Evolutionary conservation across 2,329 filamentous ascomycete genomes (phyloP), one percentile per base, ranked within the genome.

Genomic region (Calonectria henricotiae): DNA sequence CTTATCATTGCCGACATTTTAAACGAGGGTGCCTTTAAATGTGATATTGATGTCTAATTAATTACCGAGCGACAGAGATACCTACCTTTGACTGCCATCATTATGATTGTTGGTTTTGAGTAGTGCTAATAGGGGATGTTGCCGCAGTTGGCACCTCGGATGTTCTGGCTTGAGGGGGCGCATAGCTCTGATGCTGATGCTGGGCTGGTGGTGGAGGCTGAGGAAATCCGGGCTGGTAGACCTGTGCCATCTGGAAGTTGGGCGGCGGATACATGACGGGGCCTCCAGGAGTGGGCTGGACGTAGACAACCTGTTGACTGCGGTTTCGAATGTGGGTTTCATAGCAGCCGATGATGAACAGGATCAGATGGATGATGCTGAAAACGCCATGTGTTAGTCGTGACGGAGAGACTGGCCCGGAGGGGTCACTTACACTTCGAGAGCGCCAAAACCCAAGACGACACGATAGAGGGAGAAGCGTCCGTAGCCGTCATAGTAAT

Each of bases 281-380:
- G 3, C 35, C 51, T 5, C 15, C 44, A 27, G 43, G 12, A 11
- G 65, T 60, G 6, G 58, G 43, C 9, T 71, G 67, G 30, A 71
- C 49, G 71, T 74, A 75, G 47, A 73, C 49, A 49, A 76, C 43
- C 12, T 68, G 47, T 12, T 25, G 11, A 25, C 23, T 39, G 32
- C 65, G 65, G 66, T 75, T 76, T 58, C 75, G 74, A 35, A 70
- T 62, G 44, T 62, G 65, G 15, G 71, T 75, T 62, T 77, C 74
- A 62, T 64, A 69, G 70, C 75, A 76, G 27, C 67, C 75, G 15
- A 77, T 76, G 69, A 76, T 47, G 62, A 77, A 77, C 25, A 77
- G 49, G 32, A 61, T 55, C 41, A 77, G 51, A 44, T 77, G 75
- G 37, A 65, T 3, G 60, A 73, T 11, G 11, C 75, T 77, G 39